Evolutionary conservation across 306 rosid species (phyloP), one percentile per base, ranked within the genome.

Genomic region (Mucuna pruriens): DNA sequence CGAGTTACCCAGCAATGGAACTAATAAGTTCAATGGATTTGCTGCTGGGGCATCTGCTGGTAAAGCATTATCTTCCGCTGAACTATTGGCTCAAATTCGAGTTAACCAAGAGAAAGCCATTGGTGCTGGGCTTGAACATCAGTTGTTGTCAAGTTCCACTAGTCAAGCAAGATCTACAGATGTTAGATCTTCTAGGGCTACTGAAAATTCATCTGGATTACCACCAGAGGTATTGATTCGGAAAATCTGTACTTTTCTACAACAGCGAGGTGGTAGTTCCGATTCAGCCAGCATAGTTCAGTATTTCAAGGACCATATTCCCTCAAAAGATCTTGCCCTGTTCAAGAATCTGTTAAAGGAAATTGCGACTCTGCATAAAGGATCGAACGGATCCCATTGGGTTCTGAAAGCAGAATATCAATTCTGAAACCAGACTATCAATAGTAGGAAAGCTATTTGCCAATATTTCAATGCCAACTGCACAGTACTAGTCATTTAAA

Each of bases 311-410:
- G 92, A 89, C 75, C 90, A 90, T 78, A 87, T 93, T 86, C 96
- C 96, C 34, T 73, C 94, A 0, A 80, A 76, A 25, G 97, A 93
- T 87, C 91, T 95, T 70, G 90, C 98, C n/a, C 63, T 95, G 89
- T 95, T 95, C 77, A 95, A 93, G 92, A 93, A 92, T 90, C 89
- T 95, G 57, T 80, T 95, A 55, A 95, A 93, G 88, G 99, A 95
- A 85, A 93, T 95, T 75, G 98, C 99, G 2, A 84, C 74, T 52
- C 79, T 93, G 64, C 90, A 88, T 77, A 95, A 92, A 85, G 87
- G 83, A 75, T 83, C 85, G 7, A 66, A 81, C 69, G 97, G 94
- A 57, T 90, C 98, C 3, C 19, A 71, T 74, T 95, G 99, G 99
- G 80, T 83, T 85, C 87, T 95, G 78, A 93, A 91, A 87, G 86